Percentiles rank a stretch among this genome's conserved stretches.
These are phyloP conservation scores for Wallemia ichthyophaga DNA, from an alignment of 1,284 basidiomycete genomes.

Conservation along the genomic window DNA sequence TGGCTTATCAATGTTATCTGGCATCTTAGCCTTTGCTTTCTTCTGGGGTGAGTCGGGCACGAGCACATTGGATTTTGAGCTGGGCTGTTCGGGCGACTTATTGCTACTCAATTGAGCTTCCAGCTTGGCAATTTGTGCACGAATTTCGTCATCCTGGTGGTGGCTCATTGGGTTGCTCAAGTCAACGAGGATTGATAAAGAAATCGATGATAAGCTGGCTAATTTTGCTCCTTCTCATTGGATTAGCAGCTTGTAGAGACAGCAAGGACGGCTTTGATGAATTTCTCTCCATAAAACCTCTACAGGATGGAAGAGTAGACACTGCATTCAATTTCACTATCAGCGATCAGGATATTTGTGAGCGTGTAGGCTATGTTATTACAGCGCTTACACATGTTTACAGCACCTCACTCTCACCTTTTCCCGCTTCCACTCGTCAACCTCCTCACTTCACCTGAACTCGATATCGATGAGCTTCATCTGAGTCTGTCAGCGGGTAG, in stretches of 20 bases:
- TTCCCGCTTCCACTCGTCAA: conserved; percentile 64
- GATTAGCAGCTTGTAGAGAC: conserved; percentile 2
- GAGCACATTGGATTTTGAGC: neutral
- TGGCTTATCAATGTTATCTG: neutral
- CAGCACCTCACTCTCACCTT: conserved; percentile 48
- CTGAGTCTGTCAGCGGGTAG: conserved; percentile 62
- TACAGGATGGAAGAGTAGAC: conserved; percentile 54
- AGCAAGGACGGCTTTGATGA: conserved; percentile 20
- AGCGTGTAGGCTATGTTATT: neutral
- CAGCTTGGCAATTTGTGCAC: neutral
- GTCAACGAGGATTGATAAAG: neutral
- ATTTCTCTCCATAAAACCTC: conserved; percentile 34
- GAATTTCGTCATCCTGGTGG: neutral
- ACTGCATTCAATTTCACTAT: conserved; percentile 60
- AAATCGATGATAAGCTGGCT: neutral
- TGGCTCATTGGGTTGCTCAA: neutral
- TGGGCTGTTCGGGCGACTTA: neutral
- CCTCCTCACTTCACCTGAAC: conserved; percentile 33
- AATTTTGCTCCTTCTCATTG: neutral
- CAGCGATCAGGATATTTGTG: conserved; percentile 17
- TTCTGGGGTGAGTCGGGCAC: neutral
- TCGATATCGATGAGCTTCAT: conserved; percentile 56
- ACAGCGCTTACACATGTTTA: neutral
- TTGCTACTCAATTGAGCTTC: neutral
- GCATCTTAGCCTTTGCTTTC: neutral